Percentiles rank a stretch among this genome's conserved stretches.
phyloP scores from a whole-genome alignment of 306 rosid species.

The Prunus persica region DNA sequence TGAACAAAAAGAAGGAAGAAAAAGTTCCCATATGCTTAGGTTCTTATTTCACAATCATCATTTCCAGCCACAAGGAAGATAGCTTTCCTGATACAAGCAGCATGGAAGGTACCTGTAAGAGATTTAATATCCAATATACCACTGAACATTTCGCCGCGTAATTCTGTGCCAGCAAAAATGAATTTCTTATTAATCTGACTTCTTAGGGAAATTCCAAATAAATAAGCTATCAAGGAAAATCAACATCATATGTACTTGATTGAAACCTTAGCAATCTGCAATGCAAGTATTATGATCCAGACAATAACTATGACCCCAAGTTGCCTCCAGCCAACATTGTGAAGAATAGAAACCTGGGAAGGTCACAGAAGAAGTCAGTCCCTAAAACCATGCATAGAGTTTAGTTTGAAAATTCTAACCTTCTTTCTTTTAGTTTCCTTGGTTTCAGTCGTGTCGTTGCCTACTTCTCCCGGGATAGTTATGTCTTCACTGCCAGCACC shows the following conservation, averaged over 20 bases:
- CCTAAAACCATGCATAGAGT: not conserved
- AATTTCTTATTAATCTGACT: slow-evolving; percentile 5
- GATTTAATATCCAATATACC: slow-evolving; percentile 45
- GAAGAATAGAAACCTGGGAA: slow-evolving; percentile 44
- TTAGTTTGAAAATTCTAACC: slow-evolving; percentile 19
- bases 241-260: not conserved
- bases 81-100: not conserved
- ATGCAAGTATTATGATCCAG: slow-evolving; percentile 59
- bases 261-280: slow-evolving; percentile 60
- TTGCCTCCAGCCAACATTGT: slow-evolving; percentile 62
- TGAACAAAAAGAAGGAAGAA: not conserved
- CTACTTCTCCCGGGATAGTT: slow-evolving; percentile 45
- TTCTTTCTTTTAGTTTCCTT: slow-evolving; percentile 21
- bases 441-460: slow-evolving; percentile 23
- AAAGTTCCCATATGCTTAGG: not conserved
- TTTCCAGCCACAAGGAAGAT: not conserved
- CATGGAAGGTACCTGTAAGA: slow-evolving; percentile 41
- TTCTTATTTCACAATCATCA: not conserved
- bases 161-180: slow-evolving; percentile 30
- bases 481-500: slow-evolving; percentile 37
- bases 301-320: slow-evolving; percentile 57
- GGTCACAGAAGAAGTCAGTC: slow-evolving; percentile 2
- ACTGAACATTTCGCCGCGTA: slow-evolving; percentile 42
- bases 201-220: slow-evolving; percentile 9
- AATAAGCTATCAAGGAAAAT: slow-evolving; percentile 8